Evolutionary conservation across 768 basidiomycete species (phyloP).

Genomic region (Boletus barrowsii): DNA sequence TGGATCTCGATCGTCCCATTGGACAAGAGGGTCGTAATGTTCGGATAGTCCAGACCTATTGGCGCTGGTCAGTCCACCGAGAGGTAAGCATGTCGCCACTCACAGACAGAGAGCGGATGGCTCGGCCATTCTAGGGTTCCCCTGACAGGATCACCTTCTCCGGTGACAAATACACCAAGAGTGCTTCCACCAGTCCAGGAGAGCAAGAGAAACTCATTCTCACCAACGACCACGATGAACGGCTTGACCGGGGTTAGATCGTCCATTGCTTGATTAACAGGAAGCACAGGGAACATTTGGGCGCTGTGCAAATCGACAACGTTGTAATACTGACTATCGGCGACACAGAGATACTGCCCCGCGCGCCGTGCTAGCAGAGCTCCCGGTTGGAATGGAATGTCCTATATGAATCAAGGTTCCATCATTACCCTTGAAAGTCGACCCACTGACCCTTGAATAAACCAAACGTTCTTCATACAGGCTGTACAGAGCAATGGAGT

Average conservation of each 20-base stretch:
- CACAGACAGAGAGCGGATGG: constrained; percentile 75
- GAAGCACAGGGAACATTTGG: constrained; percentile 68
- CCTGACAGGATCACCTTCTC: constrained; percentile 82
- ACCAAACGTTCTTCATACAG: constrained; percentile 59
- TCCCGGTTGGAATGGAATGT: constrained; percentile 65
- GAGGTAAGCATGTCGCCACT: constrained; percentile 28
- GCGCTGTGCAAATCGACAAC: constrained; percentile 76
- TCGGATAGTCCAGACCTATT: constrained; percentile 77
- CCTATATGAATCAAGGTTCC: constrained; percentile 40
- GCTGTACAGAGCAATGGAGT: constrained; percentile 57
- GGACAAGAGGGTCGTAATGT: constrained; percentile 72
- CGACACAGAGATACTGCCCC: constrained; percentile 66
- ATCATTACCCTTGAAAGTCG: neutral
- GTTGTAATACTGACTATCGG: constrained; percentile 70
- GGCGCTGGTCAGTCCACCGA: neutral
- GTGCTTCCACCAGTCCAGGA: constrained; percentile 81
- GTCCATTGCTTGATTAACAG: constrained; percentile 67
- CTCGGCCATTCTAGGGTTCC: constrained; percentile 85
- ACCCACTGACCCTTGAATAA: constrained; percentile 53
- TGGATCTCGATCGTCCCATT: constrained; percentile 82
- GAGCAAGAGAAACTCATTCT: constrained; percentile 80
- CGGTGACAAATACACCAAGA: constrained; percentile 83
- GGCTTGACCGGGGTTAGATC: constrained; percentile 50
- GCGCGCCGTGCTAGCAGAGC: constrained; percentile 58
- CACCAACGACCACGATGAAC: constrained; percentile 68